Conservation (phyloP, 176 grass and related monocot genomes). For the Tillandsia leiboldiana region DNA sequence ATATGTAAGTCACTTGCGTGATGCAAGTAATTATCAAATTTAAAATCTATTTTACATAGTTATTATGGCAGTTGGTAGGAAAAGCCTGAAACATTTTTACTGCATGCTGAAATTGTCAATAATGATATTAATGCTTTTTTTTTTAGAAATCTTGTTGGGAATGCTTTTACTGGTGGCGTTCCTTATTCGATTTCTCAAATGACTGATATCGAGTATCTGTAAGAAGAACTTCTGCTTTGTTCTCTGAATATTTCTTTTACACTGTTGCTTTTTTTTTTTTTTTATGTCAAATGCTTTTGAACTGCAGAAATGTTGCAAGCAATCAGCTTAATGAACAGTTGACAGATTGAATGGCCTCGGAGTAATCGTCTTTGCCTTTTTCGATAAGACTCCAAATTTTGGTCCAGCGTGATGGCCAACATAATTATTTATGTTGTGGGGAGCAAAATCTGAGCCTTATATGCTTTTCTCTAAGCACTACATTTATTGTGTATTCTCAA, state of each 20-base stretch:
- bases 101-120: slow-evolving; percentile 5
- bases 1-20: slow-evolving; percentile 46
- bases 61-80: not conserved
- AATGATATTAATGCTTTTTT: slow-evolving; percentile 2
- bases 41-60: not conserved
- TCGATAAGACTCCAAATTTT: too few species aligned
- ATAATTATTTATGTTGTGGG: too few species aligned
- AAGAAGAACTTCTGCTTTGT: slow-evolving; percentile 19
- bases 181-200: slow-evolving; percentile 93
- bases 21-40: slow-evolving; percentile 6
- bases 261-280: too few species aligned
- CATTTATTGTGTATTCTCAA: too few species aligned
- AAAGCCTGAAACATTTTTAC: slow-evolving; percentile 3
- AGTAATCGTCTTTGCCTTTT: too few species aligned
- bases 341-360: slow-evolving; percentile 9
- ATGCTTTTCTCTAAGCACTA: too few species aligned
- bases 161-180: slow-evolving; percentile 64
- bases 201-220: slow-evolving; percentile 70
- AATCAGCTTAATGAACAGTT: too few species aligned
- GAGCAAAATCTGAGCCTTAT: too few species aligned
- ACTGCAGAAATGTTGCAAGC: too few species aligned
- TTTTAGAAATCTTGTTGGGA: slow-evolving; percentile 66
- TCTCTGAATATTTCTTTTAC: not conserved
- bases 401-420: too few species aligned
- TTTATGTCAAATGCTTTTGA: too few species aligned